Conservation (phyloP, 306 rosid genomes). For the Trichosanthes truncata region DNA sequence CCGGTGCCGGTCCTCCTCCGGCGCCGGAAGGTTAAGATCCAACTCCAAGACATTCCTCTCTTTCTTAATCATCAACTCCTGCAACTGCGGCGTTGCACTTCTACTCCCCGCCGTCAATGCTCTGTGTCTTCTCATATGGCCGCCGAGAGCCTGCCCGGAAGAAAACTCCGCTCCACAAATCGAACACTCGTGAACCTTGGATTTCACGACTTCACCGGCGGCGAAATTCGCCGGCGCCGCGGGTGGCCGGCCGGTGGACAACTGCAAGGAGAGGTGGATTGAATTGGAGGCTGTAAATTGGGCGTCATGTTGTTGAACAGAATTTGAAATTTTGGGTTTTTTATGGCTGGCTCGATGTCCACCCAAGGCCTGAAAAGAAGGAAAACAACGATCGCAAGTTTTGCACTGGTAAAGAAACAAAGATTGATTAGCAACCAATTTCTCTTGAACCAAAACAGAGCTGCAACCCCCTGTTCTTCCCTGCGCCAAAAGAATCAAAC, state of each 20-base stretch:
- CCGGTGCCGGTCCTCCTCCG: conserved; percentile 43
- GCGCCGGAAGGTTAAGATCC: conserved; percentile 86
- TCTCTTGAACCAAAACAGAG: background rate
- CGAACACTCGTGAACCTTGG: conserved; percentile 67
- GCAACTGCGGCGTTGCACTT: background rate
- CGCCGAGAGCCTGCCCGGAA: conserved; percentile 94
- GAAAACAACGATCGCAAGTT: conserved; percentile 65
- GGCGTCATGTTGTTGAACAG: background rate
- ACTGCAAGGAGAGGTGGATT: conserved; percentile 48
- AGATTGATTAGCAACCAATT: background rate
- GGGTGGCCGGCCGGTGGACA: conserved; percentile 16
- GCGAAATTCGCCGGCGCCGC: background rate
- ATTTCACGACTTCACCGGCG: conserved; percentile 1
- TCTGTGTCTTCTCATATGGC: conserved; percentile 91
- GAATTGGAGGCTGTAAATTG: conserved; percentile 14
- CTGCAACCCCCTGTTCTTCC: conserved; percentile 10
- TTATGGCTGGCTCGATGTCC: conserved; percentile 92
- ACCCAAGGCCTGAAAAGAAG: conserved; percentile 86
- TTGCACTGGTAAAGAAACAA: conserved; percentile 47
- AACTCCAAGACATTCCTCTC: conserved; percentile 35
- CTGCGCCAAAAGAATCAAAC: conserved; percentile 70
- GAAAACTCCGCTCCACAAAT: conserved; percentile 71
- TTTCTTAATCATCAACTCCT: conserved; percentile 15
- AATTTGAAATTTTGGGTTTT: conserved; percentile 28
- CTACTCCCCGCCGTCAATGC: conserved; percentile 7